A percentile compares a stretch with the other conserved stretches of the same genome.
These are phyloP conservation scores for Primulina huaijiensis DNA, from an alignment of 257 asterid species.

Conservation along the genomic window DNA sequence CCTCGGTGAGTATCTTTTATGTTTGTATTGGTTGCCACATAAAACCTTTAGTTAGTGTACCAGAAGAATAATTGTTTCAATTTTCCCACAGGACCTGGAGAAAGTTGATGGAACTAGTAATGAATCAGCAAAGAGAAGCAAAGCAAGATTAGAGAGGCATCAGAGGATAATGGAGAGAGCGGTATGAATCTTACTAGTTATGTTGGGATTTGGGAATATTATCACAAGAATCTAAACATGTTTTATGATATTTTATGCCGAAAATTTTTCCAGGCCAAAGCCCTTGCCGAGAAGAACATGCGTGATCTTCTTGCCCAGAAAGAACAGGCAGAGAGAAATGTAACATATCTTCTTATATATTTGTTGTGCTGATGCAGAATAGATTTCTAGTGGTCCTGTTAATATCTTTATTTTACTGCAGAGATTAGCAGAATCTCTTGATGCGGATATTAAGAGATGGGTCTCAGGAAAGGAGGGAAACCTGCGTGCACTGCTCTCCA, in stretches of 20 bases:
- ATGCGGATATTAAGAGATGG: slow-evolving; percentile 97
- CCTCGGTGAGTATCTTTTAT: slow-evolving; percentile 59
- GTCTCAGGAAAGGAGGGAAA: slow-evolving; percentile 88
- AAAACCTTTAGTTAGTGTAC: slow-evolving; percentile 7
- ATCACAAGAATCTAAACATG: background rate
- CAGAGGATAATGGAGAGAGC: slow-evolving; percentile 98
- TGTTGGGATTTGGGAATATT: background rate
- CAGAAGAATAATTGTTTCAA: slow-evolving; percentile 27
- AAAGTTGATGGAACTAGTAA: slow-evolving; percentile 38
- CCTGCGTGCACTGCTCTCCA: slow-evolving; percentile 95
- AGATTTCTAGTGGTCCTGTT: background rate
- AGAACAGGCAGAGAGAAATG: slow-evolving; percentile 98
- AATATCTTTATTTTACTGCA: slow-evolving; percentile 43
- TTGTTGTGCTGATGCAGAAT: background rate
- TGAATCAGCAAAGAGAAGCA: slow-evolving; percentile 89
- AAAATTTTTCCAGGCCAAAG: slow-evolving; percentile 67
- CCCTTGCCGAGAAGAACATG: slow-evolving; percentile 93
- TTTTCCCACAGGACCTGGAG: slow-evolving; percentile 73
- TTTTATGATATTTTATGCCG: background rate
- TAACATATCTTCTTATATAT: slow-evolving; percentile 31
- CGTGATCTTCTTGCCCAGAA: slow-evolving; percentile 88
- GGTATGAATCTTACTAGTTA: slow-evolving; percentile 41
- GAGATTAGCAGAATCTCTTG: slow-evolving; percentile 89
- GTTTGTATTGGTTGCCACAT: slow-evolving; percentile 20
- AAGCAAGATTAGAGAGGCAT: slow-evolving; percentile 92